Evolutionary conservation across 257 asterid genomes (phyloP).

Genomic region (Salvia miltiorrhiza): DNA sequence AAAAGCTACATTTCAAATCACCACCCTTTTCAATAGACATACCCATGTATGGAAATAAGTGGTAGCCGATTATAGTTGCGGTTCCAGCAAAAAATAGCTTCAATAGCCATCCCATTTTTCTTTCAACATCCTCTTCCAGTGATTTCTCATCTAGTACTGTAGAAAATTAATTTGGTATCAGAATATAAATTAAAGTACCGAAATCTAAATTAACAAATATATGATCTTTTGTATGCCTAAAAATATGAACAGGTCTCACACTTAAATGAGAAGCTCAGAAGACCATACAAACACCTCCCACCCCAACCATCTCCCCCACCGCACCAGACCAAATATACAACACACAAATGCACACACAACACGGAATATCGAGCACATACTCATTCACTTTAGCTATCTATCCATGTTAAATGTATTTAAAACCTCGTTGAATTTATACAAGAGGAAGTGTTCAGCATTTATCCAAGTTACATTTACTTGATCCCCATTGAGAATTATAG

Average conservation of each 20-base stretch:
- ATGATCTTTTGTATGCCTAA: neutral
- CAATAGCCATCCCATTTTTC: constrained; percentile 87
- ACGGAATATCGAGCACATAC: neutral
- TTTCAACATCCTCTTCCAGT: constrained; percentile 83
- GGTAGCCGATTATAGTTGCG: constrained; percentile 71
- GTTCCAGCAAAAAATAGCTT: constrained; percentile 79
- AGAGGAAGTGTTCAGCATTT: neutral
- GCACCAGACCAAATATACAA: neutral
- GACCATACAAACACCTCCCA: constrained; percentile 6
- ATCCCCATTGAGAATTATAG: neutral
- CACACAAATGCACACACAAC: neutral
- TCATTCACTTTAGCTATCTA: neutral
- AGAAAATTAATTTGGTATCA: constrained; percentile 1
- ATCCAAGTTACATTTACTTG: neutral
- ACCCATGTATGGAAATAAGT: constrained; percentile 92
- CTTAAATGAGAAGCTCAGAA: neutral
- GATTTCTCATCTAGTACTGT: constrained; percentile 54
- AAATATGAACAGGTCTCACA: neutral
- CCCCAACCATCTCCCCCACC: neutral
- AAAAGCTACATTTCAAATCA: neutral
- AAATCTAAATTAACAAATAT: neutral
- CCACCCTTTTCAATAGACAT: constrained; percentile 24
- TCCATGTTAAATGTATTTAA: neutral
- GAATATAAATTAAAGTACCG: neutral
- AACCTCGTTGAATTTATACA: neutral